phyloP scores from a whole-genome alignment of 192 early-diverging fungal species.

The Linnemannia hyalina region DNA sequence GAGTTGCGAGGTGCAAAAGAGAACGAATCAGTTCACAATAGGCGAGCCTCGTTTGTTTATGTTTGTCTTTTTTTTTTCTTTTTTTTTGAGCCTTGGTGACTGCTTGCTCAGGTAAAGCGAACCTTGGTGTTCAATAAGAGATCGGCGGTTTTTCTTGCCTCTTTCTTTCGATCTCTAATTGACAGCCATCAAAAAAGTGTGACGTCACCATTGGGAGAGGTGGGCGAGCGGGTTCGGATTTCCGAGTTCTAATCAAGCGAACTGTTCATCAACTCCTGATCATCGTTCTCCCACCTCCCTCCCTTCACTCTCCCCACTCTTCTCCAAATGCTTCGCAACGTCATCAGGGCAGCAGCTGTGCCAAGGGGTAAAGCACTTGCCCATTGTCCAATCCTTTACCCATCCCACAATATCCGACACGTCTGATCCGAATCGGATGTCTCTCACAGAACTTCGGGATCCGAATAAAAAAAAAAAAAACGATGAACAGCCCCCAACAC shows the following conservation, averaged over 20 bases:
- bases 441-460: constrained; percentile 11
- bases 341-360: constrained; percentile 50
- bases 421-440: constrained; percentile 9
- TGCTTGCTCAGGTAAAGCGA: background rate
- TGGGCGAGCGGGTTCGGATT: constrained; percentile 14
- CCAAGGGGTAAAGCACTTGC: constrained; percentile 49
- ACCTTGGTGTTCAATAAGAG: background rate
- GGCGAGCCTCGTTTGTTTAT: background rate
- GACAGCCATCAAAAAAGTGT: background rate
- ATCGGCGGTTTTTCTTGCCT: background rate
- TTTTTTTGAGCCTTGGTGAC: background rate
- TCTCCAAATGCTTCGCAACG: constrained; percentile 46
- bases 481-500: background rate
- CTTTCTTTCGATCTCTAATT: background rate
- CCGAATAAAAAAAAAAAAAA: background rate
- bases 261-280: constrained; percentile 13
- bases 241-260: constrained; percentile 21
- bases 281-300: constrained; percentile 10
- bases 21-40: background rate
- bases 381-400: background rate
- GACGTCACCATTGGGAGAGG: background rate
- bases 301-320: constrained; percentile 19
- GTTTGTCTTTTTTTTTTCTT: constrained; percentile 7
- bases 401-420: background rate
- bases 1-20: background rate